These are phyloP conservation scores for Syzygium oleosum DNA, from an alignment of 345 rosid species.

Conservation along the genomic window DNA sequence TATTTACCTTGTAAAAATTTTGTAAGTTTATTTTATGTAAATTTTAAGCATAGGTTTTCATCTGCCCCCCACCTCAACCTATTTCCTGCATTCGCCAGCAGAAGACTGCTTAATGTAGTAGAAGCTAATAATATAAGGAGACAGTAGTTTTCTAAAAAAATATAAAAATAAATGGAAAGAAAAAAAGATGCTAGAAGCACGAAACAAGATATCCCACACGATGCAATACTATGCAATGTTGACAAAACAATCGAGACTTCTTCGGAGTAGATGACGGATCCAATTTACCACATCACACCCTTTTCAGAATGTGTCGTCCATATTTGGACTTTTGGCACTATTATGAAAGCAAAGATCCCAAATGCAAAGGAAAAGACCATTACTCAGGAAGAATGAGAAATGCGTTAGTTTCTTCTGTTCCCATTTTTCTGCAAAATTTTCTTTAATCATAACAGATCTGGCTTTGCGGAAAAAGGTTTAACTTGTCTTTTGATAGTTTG, in stretches of 20 bases:
- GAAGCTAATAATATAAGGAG: not conserved
- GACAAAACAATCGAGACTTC: not conserved
- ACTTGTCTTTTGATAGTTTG: not conserved
- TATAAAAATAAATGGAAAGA: not conserved
- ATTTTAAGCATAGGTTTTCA: not conserved
- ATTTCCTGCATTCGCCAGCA: not conserved
- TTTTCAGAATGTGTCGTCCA: not conserved
- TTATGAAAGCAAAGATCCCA: not conserved
- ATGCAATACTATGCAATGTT: not conserved
- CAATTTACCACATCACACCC: not conserved
- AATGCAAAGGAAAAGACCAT: not conserved
- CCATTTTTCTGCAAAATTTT: not conserved
- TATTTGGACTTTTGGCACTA: not conserved
- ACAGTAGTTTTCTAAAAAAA: not conserved
- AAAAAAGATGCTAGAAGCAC: not conserved
- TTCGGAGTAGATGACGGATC: not conserved
- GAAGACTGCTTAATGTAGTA: not conserved
- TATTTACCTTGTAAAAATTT: not conserved
- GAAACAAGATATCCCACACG: not conserved
- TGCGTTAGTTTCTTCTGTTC: not conserved
- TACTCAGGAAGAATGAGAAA: not conserved
- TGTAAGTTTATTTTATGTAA: not conserved
- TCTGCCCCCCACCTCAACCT: not conserved
- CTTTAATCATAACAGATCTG: not conserved
- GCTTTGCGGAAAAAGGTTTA: not conserved